Evolutionary conservation across 148 eudicot genomes (phyloP), one percentile per base, ranked within the genome.

Genomic region (Persicaria tinctoria): DNA sequence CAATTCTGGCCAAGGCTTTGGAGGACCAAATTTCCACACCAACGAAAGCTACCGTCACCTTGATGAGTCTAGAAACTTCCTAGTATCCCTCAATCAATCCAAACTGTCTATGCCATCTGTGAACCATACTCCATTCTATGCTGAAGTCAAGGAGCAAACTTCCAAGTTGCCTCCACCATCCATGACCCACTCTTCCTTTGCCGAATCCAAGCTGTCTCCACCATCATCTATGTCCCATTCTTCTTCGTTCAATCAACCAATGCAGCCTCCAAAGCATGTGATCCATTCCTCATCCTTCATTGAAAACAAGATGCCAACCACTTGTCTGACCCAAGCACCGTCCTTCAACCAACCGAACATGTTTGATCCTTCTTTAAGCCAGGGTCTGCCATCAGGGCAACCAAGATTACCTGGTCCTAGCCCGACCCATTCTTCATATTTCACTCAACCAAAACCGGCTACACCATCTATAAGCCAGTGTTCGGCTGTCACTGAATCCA

Each of bases 1-100:
- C 71, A 79, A 77, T 62, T 71, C 74, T 48, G 55, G 74, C 9
- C 74, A 71, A 71, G 74, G 74, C 71, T 79, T 77, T 6, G 73
- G 55, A 13, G 69, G 72, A 69, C 69, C 82, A n/a, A 66, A 51
- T 74, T 45, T 73, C 55, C 78, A 80, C 46, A 51, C 16, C 55
- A 70, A 74, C 59, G 75, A 80, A 8, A 76, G 50, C 45, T 73
- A 75, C 57, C 79, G 77, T 60, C 16, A 17, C 27, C 66, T 60
- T 60, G 66, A 27, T 1, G 10, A 60, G 8, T 60, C 66, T n/a
- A 60, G 66, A 27, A 60, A 64, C 70, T 76, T 79, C 70, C 77
- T 50, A 23, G 59, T 50, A 12, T 32, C 80, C 12, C 59, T 59
- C 50, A 51, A 56, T 41, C 82, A 76, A 77, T 44, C 69, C 9